Conservation (phyloP, 2,329 filamentous ascomycete species). For the Ophiobolus disseminans region DNA sequence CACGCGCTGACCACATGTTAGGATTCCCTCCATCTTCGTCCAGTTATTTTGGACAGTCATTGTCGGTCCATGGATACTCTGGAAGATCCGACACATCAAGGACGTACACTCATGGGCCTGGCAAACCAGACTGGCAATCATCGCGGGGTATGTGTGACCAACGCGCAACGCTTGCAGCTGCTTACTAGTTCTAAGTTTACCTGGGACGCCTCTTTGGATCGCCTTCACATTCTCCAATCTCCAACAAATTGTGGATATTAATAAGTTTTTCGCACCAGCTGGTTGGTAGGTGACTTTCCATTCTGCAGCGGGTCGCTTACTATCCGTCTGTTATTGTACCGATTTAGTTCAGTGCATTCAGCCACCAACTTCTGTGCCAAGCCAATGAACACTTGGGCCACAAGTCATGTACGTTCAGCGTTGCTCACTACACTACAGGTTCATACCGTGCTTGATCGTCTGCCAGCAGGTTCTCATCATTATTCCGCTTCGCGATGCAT, state of each 20-base stretch:
- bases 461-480: slow-evolving; percentile 48
- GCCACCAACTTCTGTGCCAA: no score
- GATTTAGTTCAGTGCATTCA: no score
- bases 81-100: slow-evolving; percentile 47
- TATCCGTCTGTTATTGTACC: no score
- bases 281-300: slow-evolving; percentile 39
- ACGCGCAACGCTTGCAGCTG: neutral
- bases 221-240: slow-evolving; percentile 45
- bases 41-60: slow-evolving; percentile 48
- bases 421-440: slow-evolving; percentile 27
- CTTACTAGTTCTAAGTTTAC: slow-evolving; percentile 38
- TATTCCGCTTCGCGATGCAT: slow-evolving; percentile 43
- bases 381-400: no score
- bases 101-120: slow-evolving; percentile 50
- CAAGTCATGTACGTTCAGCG: neutral
- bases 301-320: neutral
- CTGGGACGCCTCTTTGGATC: slow-evolving; percentile 48
- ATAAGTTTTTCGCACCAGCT: slow-evolving; percentile 42
- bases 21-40: slow-evolving; percentile 47
- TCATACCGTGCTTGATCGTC: slow-evolving; percentile 45
- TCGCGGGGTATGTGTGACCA: slow-evolving; percentile 40
- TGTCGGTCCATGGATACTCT: slow-evolving; percentile 48
- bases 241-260: slow-evolving; percentile 30
- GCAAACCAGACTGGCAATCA: slow-evolving; percentile 47
- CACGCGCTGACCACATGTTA: slow-evolving; percentile 19